Conservation (phyloP, 306 rosid species). For the Gastrolobium villosum region DNA sequence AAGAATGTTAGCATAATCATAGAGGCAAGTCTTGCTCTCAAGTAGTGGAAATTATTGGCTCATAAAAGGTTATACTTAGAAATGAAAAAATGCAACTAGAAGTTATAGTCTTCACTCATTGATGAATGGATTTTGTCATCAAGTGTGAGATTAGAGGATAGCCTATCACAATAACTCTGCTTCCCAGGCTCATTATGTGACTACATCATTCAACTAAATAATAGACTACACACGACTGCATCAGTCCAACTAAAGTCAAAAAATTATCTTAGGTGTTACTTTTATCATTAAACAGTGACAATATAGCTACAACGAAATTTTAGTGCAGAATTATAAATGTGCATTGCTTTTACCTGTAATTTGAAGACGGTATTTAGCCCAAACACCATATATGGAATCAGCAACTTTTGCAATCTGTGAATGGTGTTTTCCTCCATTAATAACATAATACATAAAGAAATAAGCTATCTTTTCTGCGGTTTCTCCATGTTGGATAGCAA, state of each 20-base stretch:
- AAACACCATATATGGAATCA: conserved; percentile 73
- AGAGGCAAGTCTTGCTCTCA: conserved; percentile 24
- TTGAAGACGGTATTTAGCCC: conserved; percentile 96
- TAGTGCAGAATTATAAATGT: conserved; percentile 14
- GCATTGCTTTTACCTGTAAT: conserved; percentile 65
- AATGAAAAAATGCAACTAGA: conserved; percentile 32
- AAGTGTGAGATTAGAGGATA: conserved; percentile 20
- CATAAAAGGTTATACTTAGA: not conserved
- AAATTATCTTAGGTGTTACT: not conserved
- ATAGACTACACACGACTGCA: not conserved
- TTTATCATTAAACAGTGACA: conserved; percentile 21
- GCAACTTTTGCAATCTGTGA: conserved; percentile 74
- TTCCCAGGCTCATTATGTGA: conserved; percentile 9
- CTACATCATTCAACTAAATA: conserved; percentile 13
- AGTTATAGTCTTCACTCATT: conserved; percentile 3
- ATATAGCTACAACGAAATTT: conserved; percentile 4
- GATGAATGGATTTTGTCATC: conserved; percentile 26
- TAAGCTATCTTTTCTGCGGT: conserved; percentile 14
- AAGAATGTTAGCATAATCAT: conserved; percentile 12
- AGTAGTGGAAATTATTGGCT: not conserved
- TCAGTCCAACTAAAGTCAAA: not conserved
- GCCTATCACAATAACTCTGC: conserved; percentile 8
- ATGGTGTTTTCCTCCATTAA: conserved; percentile 36
- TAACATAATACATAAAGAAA: conserved; percentile 38
- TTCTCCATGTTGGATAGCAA: conserved; percentile 13